Percentiles rank a stretch among this genome's conserved stretches.
These are phyloP conservation scores for Lactifluus subvellereus DNA, from an alignment of 768 basidiomycete species.

Conservation along the genomic window DNA sequence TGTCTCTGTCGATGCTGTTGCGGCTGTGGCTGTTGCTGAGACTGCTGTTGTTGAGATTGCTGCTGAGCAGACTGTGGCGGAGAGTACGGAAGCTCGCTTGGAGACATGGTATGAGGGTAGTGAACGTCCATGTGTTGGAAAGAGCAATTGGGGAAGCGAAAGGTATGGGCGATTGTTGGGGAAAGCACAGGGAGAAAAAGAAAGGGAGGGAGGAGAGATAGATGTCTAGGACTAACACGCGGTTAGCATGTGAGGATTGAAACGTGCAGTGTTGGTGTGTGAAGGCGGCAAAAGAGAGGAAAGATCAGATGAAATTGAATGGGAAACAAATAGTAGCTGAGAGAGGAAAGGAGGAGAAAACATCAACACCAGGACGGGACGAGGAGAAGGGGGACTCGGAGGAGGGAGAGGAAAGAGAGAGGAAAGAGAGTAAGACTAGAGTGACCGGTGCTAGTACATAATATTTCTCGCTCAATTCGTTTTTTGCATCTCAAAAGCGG, in stretches of 20 bases:
- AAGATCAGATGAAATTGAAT: constrained; percentile 13
- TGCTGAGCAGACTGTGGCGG: constrained; percentile 29
- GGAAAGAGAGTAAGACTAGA: not conserved
- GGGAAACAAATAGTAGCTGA: not conserved
- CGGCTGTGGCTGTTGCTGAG: not conserved
- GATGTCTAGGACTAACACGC: constrained; percentile 18
- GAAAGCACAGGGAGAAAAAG: constrained; percentile 7
- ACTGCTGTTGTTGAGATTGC: constrained; percentile 4
- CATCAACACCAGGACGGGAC: constrained; percentile 14
- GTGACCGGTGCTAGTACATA: constrained; percentile 16
- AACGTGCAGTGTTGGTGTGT: constrained; percentile 19
- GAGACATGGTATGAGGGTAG: constrained; percentile 29
- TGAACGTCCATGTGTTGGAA: constrained; percentile 28
- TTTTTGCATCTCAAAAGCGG: not conserved
- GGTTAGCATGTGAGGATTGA: constrained; percentile 21
- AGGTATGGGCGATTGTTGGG: constrained; percentile 13
- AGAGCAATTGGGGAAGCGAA: constrained; percentile 5
- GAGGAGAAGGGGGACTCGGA: not conserved
- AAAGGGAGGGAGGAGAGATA: constrained; percentile 7
- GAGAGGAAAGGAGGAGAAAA: constrained; percentile 7
- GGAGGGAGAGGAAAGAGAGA: not conserved
- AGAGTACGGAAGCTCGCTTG: constrained; percentile 31
- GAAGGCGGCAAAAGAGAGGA: constrained; percentile 22
- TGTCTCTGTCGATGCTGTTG: constrained; percentile 27
- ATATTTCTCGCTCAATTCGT: constrained; percentile 5